Base-by-base conservation (phyloP, 2,329 filamentous ascomycete species). In the Setomelanomma holmii region DNA sequence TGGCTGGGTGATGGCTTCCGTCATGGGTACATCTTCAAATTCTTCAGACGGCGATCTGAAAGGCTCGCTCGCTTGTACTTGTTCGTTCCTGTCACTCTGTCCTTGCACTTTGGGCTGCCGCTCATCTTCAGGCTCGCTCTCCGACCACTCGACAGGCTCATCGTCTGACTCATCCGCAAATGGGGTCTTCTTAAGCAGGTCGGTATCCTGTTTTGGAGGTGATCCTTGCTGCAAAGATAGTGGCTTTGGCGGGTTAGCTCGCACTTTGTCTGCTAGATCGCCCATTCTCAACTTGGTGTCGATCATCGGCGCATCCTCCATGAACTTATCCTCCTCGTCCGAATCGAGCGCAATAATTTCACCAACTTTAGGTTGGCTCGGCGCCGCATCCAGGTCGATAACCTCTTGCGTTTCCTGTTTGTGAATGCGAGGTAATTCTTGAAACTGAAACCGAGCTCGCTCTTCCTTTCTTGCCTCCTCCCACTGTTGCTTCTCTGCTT, bases 271-370 rank as follows among this genome's bases (percentile, higher is more conserved):
- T 19, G 77, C 78, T 16, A 80, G 52, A 60, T 81, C 76, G 27
- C 73, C 76, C 72, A 80, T 78, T 17, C 58, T 68, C 14, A 74
- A 30, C 40, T 69, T 57, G 8, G 55, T 20, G n/a, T 75, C 71
- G 42, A 66, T 63, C 12, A 69, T 41, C 8, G 45, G 47, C 6
- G 72, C 62, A 54, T 75, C 72, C 22, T 73, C 68, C 69, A 73
- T 74, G 14, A 48, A 40, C 40, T 67, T 56, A 20, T 81, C 80
- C 19, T 82, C 83, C 39, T 86, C 83, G 2, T 84, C 85, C 3
- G 86, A 88, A 23, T 84, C 82, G 33, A 91, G 84, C 53, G 86
- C 80, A 45, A 90, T 82, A 10, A 87, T 73, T 1, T 80, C 80
- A 40, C 80, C 75, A 24, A 76, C 71, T n/a, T 40, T 49, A 16